Evolutionary conservation across 208 protist genomes (phyloP).

Genomic region (Endotrypanum monterogeii): DNA sequence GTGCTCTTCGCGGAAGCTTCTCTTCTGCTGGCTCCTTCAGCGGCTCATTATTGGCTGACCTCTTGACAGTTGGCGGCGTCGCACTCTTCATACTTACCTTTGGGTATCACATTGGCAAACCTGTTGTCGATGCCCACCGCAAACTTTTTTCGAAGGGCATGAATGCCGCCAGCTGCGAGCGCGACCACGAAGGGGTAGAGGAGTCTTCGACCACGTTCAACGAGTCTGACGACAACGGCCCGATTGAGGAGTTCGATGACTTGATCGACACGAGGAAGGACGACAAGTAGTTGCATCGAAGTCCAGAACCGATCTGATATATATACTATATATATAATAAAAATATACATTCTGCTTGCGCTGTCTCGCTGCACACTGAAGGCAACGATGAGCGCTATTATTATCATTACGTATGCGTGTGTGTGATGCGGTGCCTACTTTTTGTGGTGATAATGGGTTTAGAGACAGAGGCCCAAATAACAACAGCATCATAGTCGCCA

Average conservation of each 20-base stretch:
- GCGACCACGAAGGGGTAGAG: neutral
- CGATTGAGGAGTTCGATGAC: conserved; percentile 31
- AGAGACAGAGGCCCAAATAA: no score
- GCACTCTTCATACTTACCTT: conserved; percentile 55
- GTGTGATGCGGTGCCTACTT: neutral
- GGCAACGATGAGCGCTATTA: neutral
- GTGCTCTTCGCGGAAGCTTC: neutral
- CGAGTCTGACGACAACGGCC: neutral
- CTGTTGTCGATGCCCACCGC: conserved; percentile 62
- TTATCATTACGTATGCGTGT: neutral
- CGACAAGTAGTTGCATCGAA: conserved; percentile 4
- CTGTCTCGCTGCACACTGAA: conserved; percentile 7
- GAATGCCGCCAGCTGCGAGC: neutral
- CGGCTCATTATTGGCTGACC: conserved; percentile 37
- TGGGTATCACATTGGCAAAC: conserved; percentile 61
- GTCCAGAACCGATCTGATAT: neutral
- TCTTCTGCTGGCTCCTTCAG: conserved; percentile 35
- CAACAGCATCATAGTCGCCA: no score
- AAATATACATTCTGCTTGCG: neutral
- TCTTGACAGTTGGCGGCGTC: conserved; percentile 27
- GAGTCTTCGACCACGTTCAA: neutral
- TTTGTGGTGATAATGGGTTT: no score
- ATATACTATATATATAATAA: no score
- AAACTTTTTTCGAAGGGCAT: conserved; percentile 20
- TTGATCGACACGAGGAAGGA: conserved; percentile 16